These are phyloP conservation scores for Boletus smithii DNA, from an alignment of 1,284 basidiomycete species.

Conservation along the genomic window DNA sequence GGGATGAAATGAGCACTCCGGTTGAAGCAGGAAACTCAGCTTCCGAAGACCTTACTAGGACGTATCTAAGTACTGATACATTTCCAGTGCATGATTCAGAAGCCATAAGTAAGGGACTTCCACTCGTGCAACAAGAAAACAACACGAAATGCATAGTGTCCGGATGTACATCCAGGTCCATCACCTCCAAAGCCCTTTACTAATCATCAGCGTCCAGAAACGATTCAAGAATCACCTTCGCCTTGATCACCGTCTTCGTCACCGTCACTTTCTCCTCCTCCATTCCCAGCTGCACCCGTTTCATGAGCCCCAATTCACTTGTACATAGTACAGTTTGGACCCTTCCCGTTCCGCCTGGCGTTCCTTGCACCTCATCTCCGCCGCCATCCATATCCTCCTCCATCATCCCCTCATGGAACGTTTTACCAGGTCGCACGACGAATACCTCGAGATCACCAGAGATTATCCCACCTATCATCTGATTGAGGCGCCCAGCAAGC, in stretches of 20 bases:
- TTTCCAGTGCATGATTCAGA: too few species aligned
- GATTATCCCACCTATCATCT: constrained; percentile 7
- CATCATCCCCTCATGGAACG: constrained; percentile 3
- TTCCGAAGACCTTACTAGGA: too few species aligned
- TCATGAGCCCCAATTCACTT: constrained; percentile 9
- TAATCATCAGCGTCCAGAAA: too few species aligned
- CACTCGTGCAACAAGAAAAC: too few species aligned
- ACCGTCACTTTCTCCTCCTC: background rate
- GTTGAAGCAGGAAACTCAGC: too few species aligned
- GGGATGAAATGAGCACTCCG: too few species aligned
- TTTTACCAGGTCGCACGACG: constrained; percentile 2
- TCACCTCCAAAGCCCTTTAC: too few species aligned
- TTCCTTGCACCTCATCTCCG: background rate
- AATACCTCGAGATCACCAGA: constrained; percentile 13
- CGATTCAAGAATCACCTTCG: constrained; percentile 11
- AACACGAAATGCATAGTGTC: too few species aligned
- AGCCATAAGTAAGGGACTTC: too few species aligned
- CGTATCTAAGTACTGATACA: too few species aligned
- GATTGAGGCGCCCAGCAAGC: constrained; percentile 8
- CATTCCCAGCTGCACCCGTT: constrained; percentile 3
- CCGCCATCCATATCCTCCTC: constrained; percentile 5
- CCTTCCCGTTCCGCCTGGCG: background rate
- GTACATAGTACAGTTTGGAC: constrained; percentile 2
- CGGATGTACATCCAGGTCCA: too few species aligned
- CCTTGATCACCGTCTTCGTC: constrained; percentile 7